A percentile compares a stretch with the other conserved stretches of the same genome.
These are phyloP conservation scores for Tricholoma terreum DNA, from an alignment of 768 basidiomycete species.

Conservation along the genomic window DNA sequence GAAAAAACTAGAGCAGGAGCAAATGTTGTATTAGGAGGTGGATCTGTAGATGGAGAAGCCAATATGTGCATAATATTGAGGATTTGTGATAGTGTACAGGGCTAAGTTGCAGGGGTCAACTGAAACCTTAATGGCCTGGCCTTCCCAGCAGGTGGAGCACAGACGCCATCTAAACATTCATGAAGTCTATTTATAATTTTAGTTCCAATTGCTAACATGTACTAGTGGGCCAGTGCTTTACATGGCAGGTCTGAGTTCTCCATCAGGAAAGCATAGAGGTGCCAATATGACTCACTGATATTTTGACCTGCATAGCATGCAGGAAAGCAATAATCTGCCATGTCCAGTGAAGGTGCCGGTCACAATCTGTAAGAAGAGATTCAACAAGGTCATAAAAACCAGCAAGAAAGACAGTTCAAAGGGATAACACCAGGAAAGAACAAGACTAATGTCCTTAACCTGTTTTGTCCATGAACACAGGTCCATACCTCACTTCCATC, in stretches of 20 bases:
- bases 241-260: too few relatives aligned
- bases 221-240: too few relatives aligned
- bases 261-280: too few relatives aligned
- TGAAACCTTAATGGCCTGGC: conserved; percentile 1
- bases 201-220: too few relatives aligned
- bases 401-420: background rate
- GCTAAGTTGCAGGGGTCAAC: background rate
- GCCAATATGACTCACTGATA: too few relatives aligned
- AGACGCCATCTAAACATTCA: background rate
- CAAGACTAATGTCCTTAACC: background rate
- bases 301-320: too few relatives aligned
- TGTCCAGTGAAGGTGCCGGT: background rate
- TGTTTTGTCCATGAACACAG: too few relatives aligned
- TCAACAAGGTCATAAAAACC: background rate
- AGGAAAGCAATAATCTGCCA: too few relatives aligned
- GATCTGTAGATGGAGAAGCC: background rate
- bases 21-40: background rate
- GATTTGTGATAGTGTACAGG: background rate
- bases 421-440: background rate
- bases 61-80: conserved; percentile 1
- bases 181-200: background rate
- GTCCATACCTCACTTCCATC: too few relatives aligned
- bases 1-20: background rate
- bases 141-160: conserved; percentile 1
- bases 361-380: background rate